Base-by-base conservation (phyloP, 768 basidiomycete genomes). In the Tylopilus plumbeoviolaceoides region DNA sequence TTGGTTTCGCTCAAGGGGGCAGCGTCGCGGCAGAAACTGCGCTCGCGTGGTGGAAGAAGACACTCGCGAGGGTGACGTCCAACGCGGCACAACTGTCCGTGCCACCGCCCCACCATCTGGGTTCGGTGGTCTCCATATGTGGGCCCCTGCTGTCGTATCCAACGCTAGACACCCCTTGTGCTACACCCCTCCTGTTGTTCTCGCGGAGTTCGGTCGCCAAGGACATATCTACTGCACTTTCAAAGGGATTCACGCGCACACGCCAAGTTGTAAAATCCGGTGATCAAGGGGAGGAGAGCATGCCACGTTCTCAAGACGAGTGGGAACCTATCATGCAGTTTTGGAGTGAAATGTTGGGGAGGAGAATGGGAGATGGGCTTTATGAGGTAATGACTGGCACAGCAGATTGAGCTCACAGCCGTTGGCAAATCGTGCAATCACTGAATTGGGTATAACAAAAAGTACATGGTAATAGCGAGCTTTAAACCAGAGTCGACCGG, bases 1-100 rank as follows among this genome's bases (percentile, higher is more conserved):
- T 95, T 51, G 93, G 93, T 3, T 97, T 91, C 57, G 89, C 80
- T 0, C 93, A 97, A 67, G 93, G 93, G 1, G 94, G 90, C 0
- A 84, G 77, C 18, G 79, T 92, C 31, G 89, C 83, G 1, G 78
- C 75, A 2, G 92, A 97, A 68, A 74, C 82, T 48, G 79, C 78
- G 1, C 62, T 91, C 7, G 61, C 70, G 31, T 78, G 75, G 71
- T 87, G 84, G 80, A 81, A 72, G 47, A 56, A 58, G 62, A 52
- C 70, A 68, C 52, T 63, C 7, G 33, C 50, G 7, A 47, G 30
- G 38, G n/a, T n/a, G n/a, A n/a, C 49, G 33, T 35, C 59, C 38
- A 57, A 44, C 4, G 23, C 57, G 57, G 46, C 48, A 44, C 47
- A 58, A 52, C 27, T 5, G 17, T 52, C 42, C 30, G 46, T 21